Evolutionary conservation across 108 stramenopile species (phyloP), one percentile per base, ranked within the genome.

Genomic region (Aureococcus anophagefferens): DNA sequence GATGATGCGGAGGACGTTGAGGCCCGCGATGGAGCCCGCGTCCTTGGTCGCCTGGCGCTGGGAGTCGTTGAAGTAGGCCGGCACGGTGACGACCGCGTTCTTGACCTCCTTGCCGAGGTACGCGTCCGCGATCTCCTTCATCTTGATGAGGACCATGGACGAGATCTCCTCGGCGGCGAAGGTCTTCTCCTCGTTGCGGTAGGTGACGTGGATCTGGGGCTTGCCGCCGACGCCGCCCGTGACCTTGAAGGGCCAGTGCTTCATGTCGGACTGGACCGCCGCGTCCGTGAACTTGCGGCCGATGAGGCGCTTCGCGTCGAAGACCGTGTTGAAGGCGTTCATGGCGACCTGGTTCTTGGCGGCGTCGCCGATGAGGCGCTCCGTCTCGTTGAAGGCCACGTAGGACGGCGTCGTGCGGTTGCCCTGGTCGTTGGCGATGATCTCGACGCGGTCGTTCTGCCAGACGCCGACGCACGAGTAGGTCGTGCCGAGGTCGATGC

Each of bases 21-120:
- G 84, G 40, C 96, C 96, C 46, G 98, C 82, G 76, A 99, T 99
- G 70, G 94, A 83, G 29, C 96, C 96, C 64, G 98, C 98, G 83
- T 99, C 98, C 87, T 98, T 98, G 89, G 96, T 98, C 33, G 98
- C 98, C 85, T 98, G 98, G 73, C 98, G 91, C 79, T 99, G 98
- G 62, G 89, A 88, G 84, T 99, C 98, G 83, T 99, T 99, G 89
- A 99, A 99, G 88, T 99, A 99, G 65, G 98, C 98, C 29, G 98
- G 98, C 5, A 99, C 98, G 72, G 98, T 99, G 71, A 99, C 89
- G 72, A 99, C 96, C 68, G 96, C 96, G 82, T 96, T 95, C 89
- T 96, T 94, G 70, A 97, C 96, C 81, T 97, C 96, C 89, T 94
- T 94, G 36, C 96, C 96, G 33, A 99, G 87, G 82, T 97, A 99